Evolutionary conservation across 768 basidiomycete genomes (phyloP), one percentile per base, ranked within the genome.

Genomic region (Tricholoma furcatifolium): DNA sequence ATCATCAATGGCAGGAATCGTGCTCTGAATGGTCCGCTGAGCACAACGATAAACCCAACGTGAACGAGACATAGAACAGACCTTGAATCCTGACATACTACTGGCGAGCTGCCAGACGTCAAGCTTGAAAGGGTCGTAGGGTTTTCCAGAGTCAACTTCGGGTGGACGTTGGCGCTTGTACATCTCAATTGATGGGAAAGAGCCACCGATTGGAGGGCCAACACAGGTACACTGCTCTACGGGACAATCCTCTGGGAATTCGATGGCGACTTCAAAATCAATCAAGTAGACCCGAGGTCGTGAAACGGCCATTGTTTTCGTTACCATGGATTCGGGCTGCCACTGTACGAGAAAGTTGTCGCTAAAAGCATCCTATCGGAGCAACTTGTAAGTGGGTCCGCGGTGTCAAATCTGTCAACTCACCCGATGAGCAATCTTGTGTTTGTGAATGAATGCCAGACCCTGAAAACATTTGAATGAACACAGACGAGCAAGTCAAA

Each of bases 271-370:
- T 56, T 70, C 68, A 31, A 70, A 68, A 58, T 70, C 68, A 21
- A 63, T 67, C 11, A 72, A 51, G 43, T 50, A 50, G 30, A 46
- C 43, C 18, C 47, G 24, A 11, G 48, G 43, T 1, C 43, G 43
- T 20, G 54, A 50, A 20, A 38, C 14, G 12, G 47, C 43, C 23
- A 44, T 17, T 27, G 36, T 54, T 18, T 15, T 49, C 20, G 41
- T 30, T 2, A 27, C 17, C 15, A 70, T 30, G 3, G 67, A 68
- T 43, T 70, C 65, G 2, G 69, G 69, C 4, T 67, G 61, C 61
- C 63, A 68, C 46, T 71, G 61, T 3, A 69, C 41, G 3, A 69
- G 47, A 43, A 67, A 70, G 49, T 71, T 70, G 45, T 67, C 65
- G 10, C 40, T 54, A 48, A 66, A 67, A 14, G 66, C 64, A 40